phyloP scores from a whole-genome alignment of 2,329 filamentous ascomycete genomes.

The Colletotrichum tropicicola region DNA sequence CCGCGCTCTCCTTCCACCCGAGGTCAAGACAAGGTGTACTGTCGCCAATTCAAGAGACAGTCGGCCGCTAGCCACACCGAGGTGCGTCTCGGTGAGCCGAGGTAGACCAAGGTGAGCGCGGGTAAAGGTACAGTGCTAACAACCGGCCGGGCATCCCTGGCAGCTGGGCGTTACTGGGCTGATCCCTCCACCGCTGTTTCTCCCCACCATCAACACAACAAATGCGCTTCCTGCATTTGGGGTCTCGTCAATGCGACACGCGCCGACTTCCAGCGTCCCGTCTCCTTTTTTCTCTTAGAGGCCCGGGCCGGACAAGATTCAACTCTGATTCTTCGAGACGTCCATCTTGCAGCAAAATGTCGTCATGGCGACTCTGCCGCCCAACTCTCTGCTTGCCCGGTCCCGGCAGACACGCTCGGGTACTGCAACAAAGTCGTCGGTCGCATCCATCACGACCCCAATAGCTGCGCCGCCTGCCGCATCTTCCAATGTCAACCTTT shows the following conservation, averaged over 20 bases:
- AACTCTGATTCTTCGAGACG: neutral
- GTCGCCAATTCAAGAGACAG: no score
- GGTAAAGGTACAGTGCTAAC: no score
- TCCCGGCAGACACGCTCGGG: constrained; percentile 35
- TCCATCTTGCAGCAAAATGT: constrained; percentile 33
- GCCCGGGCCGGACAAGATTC: neutral
- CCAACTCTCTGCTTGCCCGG: constrained; percentile 41
- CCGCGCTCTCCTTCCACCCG: no score
- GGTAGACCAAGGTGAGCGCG: no score
- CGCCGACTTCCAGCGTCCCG: neutral
- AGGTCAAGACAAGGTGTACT: no score
- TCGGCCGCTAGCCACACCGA: no score
- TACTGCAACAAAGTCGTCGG: constrained; percentile 26
- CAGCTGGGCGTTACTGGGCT: constrained; percentile 22
- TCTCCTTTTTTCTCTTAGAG: neutral
- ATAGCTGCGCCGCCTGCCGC: constrained; percentile 44
- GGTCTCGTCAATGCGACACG: constrained; percentile 19
- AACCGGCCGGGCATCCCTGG: no score
- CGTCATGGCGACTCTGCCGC: constrained; percentile 41
- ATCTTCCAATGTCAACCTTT: constrained; percentile 68
- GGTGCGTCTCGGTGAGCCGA: no score
- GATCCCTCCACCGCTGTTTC: constrained; percentile 28
- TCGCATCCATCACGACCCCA: constrained; percentile 14
- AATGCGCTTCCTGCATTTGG: constrained; percentile 14
- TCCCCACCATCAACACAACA: constrained; percentile 30